phyloP scores from a whole-genome alignment of 768 basidiomycete genomes.

The Amyloporia xantha region DNA sequence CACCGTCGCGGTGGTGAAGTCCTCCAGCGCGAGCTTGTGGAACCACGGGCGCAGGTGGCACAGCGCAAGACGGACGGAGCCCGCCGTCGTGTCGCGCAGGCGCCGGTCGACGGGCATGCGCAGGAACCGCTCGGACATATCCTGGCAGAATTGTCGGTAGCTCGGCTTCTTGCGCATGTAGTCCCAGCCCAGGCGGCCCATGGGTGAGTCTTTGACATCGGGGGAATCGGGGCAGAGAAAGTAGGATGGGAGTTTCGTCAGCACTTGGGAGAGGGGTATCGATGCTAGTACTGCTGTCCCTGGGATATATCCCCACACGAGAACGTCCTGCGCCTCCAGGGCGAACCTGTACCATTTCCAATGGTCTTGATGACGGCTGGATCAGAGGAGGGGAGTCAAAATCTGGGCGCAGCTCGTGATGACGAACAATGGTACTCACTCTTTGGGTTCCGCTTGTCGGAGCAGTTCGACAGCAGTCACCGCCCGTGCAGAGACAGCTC shows the following conservation, averaged over 20 bases:
- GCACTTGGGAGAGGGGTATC: constrained; percentile 55
- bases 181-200: constrained; percentile 44
- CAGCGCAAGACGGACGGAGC: constrained; percentile 61
- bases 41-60: constrained; percentile 69
- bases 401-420: constrained; percentile 4
- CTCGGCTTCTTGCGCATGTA: constrained; percentile 51
- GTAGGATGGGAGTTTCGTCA: constrained; percentile 68
- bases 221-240: constrained; percentile 36
- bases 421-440: constrained; percentile 37
- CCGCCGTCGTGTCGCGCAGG: constrained; percentile 58
- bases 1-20: constrained; percentile 32
- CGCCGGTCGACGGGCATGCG: constrained; percentile 47
- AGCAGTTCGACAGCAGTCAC: constrained; percentile 63
- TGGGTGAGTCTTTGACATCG: constrained; percentile 27
- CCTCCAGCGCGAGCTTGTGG: constrained; percentile 38
- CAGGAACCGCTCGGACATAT: constrained; percentile 58
- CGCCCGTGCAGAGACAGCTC: constrained; percentile 47
- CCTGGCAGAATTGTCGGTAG: constrained; percentile 67
- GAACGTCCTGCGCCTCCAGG: constrained; percentile 69
- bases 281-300: constrained; percentile 60
- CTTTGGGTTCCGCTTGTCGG: constrained; percentile 40
- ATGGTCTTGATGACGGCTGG: constrained; percentile 53
- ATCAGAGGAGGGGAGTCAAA: background rate
- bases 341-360: constrained; percentile 76
- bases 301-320: constrained; percentile 65